phyloP scores from a whole-genome alignment of 2,329 filamentous ascomycete species.

The Cadophora sp. region DNA sequence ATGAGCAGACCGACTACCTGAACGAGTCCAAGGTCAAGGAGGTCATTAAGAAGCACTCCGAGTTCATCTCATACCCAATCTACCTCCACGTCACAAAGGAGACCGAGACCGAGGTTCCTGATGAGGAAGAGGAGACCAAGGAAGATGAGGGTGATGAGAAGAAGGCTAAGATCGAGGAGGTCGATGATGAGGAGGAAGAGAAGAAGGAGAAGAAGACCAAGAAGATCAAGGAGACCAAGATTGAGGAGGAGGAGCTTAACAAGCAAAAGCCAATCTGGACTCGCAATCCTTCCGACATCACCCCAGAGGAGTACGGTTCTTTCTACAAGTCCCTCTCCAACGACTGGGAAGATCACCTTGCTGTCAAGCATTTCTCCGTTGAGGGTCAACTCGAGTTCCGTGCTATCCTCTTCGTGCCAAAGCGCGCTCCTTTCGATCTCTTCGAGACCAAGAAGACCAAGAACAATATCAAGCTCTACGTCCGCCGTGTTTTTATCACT shows the following conservation, averaged over 20 bases:
- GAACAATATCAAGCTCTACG: slow-evolving; percentile 99
- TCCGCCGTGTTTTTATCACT: slow-evolving; percentile 99
- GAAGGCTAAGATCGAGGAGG: slow-evolving; percentile 95
- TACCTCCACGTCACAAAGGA: slow-evolving; percentile 99
- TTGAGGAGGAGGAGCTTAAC: slow-evolving; percentile 99
- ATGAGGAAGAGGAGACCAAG: slow-evolving; percentile 81
- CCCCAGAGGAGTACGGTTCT: slow-evolving; percentile 92
- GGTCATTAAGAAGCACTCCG: slow-evolving; percentile 99
- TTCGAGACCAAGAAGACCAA: slow-evolving; percentile 99
- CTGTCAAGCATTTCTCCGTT: slow-evolving; percentile 99
- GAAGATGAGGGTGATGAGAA: slow-evolving; percentile 85
- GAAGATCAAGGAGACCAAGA: slow-evolving; percentile 98
- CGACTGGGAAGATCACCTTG: slow-evolving; percentile 99
- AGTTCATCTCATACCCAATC: slow-evolving; percentile 99
- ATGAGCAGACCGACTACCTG: slow-evolving; percentile 97
- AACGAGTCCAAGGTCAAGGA: slow-evolving; percentile 99
- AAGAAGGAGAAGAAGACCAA: slow-evolving; percentile 98
- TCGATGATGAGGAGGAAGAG: slow-evolving; percentile 84
- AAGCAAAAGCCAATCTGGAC: slow-evolving; percentile 99
- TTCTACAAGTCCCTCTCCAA: slow-evolving; percentile 99
- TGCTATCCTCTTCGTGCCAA: slow-evolving; percentile 98
- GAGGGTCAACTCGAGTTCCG: slow-evolving; percentile 99
- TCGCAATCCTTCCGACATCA: slow-evolving; percentile 95
- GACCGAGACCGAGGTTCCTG: slow-evolving; percentile 97
- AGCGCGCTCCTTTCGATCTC: slow-evolving; percentile 98